Evolutionary conservation across 2,329 filamentous ascomycete genomes (phyloP), one percentile per base, ranked within the genome.

Genomic region (Trichoderma sp.): DNA sequence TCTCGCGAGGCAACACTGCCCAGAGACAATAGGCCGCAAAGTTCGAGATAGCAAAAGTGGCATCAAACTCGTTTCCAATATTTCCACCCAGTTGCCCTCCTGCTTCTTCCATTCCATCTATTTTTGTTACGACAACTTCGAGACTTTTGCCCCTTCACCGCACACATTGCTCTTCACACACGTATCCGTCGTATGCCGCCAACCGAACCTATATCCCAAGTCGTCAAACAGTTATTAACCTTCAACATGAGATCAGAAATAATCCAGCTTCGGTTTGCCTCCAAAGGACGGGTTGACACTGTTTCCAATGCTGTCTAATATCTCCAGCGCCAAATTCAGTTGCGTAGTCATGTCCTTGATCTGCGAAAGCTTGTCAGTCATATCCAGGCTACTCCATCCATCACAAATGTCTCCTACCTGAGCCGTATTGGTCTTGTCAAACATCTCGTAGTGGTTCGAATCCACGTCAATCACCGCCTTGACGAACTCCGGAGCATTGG

Each of bases 281-380:
- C 50, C 45, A 19, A 57, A 47, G 15, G 24, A 17, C 17, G 61
- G 21, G 15, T 51, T 66, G n/a, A n/a, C 9, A 51, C 30, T 17
- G 41, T 39, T 47, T 3, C 52, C 47, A 26, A 64, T 57, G 39
- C 64, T 67, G 60, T 83, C 82, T 2, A 83, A 85, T 41, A 88
- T 85, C 68, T 86, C 83, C 26, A 89, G 83, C 3, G 80, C 64
- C 59, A 65, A 50, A 5, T 57, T 66, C 19, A 71, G 7, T 21
- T 68, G 63, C 7, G 50, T 30, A 17, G 68, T 71, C 12, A 71
- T 54, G 2, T 54, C 41, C 7, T 68, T 52, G 14, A 70, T 62
- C 67, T 66, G 24, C 17, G 9, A 24, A 3, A 14, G 34, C n/a
- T 28, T 10, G 48, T 66, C 24, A 66, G 51, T 24, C 2, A 45